phyloP scores from a whole-genome alignment of 2,329 filamentous ascomycete genomes.

The Domatiomyces catenatus region DNA sequence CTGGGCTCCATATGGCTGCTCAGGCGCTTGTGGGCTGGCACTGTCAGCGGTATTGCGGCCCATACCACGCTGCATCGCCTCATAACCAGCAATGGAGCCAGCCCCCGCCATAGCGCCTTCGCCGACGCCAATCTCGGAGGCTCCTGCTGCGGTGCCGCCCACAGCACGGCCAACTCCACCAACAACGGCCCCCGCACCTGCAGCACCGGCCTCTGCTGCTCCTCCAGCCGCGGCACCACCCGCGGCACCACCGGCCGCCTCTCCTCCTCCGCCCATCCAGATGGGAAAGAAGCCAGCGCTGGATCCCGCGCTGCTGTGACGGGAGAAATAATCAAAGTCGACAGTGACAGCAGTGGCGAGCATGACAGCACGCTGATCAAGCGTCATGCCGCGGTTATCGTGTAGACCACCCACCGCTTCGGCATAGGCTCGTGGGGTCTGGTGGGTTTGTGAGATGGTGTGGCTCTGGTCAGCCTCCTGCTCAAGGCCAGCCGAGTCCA shows the following conservation, averaged over 20 bases:
- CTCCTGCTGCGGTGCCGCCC: constrained; percentile 12
- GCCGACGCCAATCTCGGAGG: constrained; percentile 18
- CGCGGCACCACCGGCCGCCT: constrained; percentile 21
- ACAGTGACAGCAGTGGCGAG: constrained; percentile 49
- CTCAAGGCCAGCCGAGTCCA: constrained; percentile 41
- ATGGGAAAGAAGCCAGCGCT: constrained; percentile 38
- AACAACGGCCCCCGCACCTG: constrained; percentile 23
- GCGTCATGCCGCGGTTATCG: constrained; percentile 38
- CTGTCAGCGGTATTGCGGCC: constrained; percentile 18
- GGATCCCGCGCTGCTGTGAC: constrained; percentile 35
- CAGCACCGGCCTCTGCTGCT: constrained; percentile 24
- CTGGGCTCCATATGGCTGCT: constrained; percentile 1
- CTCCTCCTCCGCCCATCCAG: constrained; percentile 30
- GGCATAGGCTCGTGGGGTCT: constrained; percentile 10
- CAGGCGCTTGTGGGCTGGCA: constrained; percentile 2
- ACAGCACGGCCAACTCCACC: constrained; percentile 24
- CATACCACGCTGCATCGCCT: constrained; percentile 43
- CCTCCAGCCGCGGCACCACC: constrained; percentile 25
- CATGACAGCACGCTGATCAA: constrained; percentile 52
- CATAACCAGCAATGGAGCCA: constrained; percentile 47
- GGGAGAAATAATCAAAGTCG: constrained; percentile 54
- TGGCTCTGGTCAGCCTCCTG: constrained; percentile 25
- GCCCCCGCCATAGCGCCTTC: constrained; percentile 36
- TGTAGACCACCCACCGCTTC: constrained; percentile 7
- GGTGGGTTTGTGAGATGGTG: constrained; percentile 25